phyloP scores from a whole-genome alignment of 257 asterid species.

The Solanum appendiculatum region DNA sequence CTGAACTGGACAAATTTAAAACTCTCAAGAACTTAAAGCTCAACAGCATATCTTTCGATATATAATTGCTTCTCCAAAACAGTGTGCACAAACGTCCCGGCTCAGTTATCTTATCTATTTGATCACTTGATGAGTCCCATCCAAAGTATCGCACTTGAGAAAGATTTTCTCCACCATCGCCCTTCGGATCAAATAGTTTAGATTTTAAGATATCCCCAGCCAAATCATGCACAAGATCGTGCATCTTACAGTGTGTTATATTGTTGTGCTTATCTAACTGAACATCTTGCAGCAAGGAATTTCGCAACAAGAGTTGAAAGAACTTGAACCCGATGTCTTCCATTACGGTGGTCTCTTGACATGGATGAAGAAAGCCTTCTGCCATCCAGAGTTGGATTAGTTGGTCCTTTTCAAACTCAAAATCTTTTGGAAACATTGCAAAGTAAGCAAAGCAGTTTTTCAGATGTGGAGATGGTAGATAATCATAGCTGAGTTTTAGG shows the following conservation, averaged over 20 bases:
- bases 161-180: not conserved
- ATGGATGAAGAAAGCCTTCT: not conserved
- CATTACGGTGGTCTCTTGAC: not conserved
- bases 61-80: not conserved
- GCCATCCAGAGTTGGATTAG: constrained; percentile 26
- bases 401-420: not conserved
- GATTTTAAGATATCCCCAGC: not conserved
- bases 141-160: not conserved
- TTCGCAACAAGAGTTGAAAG: constrained; percentile 2
- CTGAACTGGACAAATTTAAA: not conserved
- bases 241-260: constrained; percentile 9
- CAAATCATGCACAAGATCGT: constrained; percentile 23
- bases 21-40: not conserved
- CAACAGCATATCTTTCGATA: not conserved
- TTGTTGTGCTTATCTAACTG: not conserved
- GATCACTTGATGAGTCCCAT: not conserved
- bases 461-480: constrained; percentile 3
- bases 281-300: constrained; percentile 12
- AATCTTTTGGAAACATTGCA: constrained; percentile 12
- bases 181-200: not conserved
- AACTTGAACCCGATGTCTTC: constrained; percentile 11
- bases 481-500: constrained; percentile 13
- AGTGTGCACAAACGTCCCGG: not conserved
- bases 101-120: not conserved
- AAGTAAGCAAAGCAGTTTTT: constrained; percentile 14